A percentile compares a stretch with the other conserved stretches of the same genome.
phyloP scores from a whole-genome alignment of 257 asterid genomes.

The Plantago major region DNA sequence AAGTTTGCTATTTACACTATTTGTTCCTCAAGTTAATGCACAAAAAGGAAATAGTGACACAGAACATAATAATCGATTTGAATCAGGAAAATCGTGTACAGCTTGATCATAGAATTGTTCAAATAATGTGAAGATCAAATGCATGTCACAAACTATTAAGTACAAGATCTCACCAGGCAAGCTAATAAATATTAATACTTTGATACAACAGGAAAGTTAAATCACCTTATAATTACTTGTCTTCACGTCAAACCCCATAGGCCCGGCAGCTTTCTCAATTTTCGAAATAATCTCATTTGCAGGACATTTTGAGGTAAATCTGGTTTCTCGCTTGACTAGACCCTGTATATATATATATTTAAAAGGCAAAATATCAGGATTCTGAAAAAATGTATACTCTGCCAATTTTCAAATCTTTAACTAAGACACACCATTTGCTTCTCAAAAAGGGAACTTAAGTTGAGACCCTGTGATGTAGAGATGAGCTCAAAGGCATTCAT shows the following conservation, averaged over 20 bases:
- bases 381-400: neutral
- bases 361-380: neutral
- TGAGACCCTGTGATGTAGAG: constrained; percentile 96
- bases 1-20: too few relatives aligned
- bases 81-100: too few relatives aligned
- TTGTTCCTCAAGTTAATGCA: too few relatives aligned
- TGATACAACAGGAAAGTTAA: neutral
- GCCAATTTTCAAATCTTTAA: neutral
- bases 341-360: constrained; percentile 39
- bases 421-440: constrained; percentile 68
- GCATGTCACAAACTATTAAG: neutral
- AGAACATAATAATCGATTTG: too few relatives aligned
- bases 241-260: constrained; percentile 78
- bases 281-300: constrained; percentile 71
- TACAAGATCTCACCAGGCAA: neutral
- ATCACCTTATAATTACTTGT: constrained; percentile 65
- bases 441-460: constrained; percentile 82
- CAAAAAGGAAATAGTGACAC: too few relatives aligned
- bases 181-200: neutral
- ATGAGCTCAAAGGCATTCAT: constrained; percentile 98
- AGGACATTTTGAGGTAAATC: constrained; percentile 66
- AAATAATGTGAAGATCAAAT: too few relatives aligned
- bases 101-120: too few relatives aligned
- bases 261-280: constrained; percentile 63
- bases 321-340: constrained; percentile 67